Conservation (phyloP, 768 basidiomycete genomes). For the Boletus rufocinnamomeus region DNA sequence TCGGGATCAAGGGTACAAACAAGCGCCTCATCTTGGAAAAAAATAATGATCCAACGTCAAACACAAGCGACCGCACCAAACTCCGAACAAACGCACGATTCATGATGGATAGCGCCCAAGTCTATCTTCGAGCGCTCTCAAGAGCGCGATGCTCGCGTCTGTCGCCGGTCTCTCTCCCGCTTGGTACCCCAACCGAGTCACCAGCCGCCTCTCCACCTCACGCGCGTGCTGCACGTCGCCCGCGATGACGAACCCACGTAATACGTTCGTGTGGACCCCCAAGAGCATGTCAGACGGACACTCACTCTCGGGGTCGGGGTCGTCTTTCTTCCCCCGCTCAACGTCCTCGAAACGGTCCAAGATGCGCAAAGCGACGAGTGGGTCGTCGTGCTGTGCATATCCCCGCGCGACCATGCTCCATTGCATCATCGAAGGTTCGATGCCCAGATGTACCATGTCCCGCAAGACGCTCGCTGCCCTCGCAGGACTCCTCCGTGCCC, state of each 20-base stretch:
- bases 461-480: slow-evolving; percentile 43
- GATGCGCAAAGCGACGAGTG: slow-evolving; percentile 39
- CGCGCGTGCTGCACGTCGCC: slow-evolving; percentile 32
- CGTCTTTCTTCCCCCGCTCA: not conserved
- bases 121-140: slow-evolving; percentile 23
- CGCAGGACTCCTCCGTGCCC: slow-evolving; percentile 34
- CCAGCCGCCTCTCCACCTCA: slow-evolving; percentile 33
- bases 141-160: slow-evolving; percentile 22
- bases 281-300: slow-evolving; percentile 20
- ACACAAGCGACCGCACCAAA: not conserved
- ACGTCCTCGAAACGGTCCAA: slow-evolving; percentile 44
- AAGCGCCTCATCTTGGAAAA: not conserved
- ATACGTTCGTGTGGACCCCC: slow-evolving; percentile 39
- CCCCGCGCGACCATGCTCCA: slow-evolving; percentile 51
- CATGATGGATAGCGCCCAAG: no score
- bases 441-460: slow-evolving; percentile 53
- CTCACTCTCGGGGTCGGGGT: not conserved
- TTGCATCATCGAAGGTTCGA: slow-evolving; percentile 49
- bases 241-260: slow-evolving; percentile 40
- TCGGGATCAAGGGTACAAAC: not conserved
- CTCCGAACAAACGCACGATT: not conserved
- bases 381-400: slow-evolving; percentile 45
- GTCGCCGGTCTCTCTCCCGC: slow-evolving; percentile 27
- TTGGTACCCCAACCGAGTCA: slow-evolving; percentile 23
- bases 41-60: not conserved